Percentiles rank a stretch among this genome's conserved stretches.
phyloP scores from a whole-genome alignment of 495 filamentous ascomycete genomes.

The Astrocystis sublimbata region DNA sequence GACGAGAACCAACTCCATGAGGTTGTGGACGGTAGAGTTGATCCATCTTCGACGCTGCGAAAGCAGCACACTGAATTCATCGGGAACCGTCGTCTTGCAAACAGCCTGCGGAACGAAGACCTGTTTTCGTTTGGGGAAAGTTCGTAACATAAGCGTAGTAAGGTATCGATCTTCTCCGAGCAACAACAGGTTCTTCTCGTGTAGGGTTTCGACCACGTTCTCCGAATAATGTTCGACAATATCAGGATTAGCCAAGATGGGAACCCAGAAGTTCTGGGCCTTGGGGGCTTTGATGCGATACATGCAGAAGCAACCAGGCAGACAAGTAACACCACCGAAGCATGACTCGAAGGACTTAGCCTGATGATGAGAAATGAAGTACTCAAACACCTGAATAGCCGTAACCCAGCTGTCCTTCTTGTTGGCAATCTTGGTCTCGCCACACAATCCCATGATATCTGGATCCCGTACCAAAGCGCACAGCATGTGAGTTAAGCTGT shows the following conservation, averaged over 20 bases:
- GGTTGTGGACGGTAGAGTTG: conserved; percentile 98
- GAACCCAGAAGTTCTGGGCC: conserved; percentile 99
- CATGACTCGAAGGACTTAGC: conserved; percentile 97
- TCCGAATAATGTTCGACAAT: conserved; percentile 99
- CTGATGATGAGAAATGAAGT: conserved; percentile 97
- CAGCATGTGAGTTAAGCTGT: conserved; percentile 97
- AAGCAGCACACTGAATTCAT: conserved; percentile 86
- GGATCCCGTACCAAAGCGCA: conserved; percentile 99
- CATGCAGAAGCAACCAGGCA: conserved; percentile 99
- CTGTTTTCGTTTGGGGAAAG: conserved; percentile 98
- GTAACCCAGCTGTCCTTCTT: conserved; percentile 93
- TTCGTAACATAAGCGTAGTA: conserved; percentile 95
- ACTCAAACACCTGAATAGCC: conserved; percentile 99
- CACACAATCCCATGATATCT: conserved; percentile 98
- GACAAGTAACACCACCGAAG: conserved; percentile 98
- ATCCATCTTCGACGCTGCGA: conserved; percentile 98
- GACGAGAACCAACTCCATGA: conserved; percentile 96
- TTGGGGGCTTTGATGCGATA: conserved; percentile 99
- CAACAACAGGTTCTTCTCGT: conserved; percentile 96
- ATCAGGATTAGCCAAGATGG: conserved; percentile 96
- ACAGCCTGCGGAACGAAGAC: conserved; percentile 98
- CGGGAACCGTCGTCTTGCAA: conserved; percentile 96
- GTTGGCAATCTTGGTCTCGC: conserved; percentile 99
- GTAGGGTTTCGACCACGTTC: conserved; percentile 97
- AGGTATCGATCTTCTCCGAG: conserved; percentile 97